Base-by-base conservation (phyloP, 2,329 filamentous ascomycete genomes). In the Sphaceloma murrayae region DNA sequence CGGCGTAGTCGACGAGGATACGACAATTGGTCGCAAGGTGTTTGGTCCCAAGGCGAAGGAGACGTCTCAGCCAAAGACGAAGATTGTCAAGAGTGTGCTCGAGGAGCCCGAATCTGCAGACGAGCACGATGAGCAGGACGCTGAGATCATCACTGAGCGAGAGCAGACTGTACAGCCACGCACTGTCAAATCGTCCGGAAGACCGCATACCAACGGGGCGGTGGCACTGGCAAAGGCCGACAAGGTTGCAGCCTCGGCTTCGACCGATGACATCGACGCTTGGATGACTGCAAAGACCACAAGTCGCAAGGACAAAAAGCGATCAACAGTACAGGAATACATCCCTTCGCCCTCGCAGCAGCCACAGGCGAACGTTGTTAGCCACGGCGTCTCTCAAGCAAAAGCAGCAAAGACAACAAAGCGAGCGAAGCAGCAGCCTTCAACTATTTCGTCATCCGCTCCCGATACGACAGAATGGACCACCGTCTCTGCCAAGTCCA, bases 11-110 rank as follows among this genome's bases (percentile, higher is more conserved):
- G 67, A 70, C 32, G 75, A 76, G 24, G 71, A 73, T 36, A 63
- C 66, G 3, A 69, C 81, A 48, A 66, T 81, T 40, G 88, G 88
- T 9, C 78, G 89, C 49, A 73, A 77, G 50, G 74, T 73, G 39
- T 89, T 80, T 54, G 83, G 82, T 17, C 74, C 72, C n/a, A 58
- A 56, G 27, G 51, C 53, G 16, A 66, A 54, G 42, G 56, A 56
- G 19, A 49, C 49, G 31, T 46, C 54, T 38, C 54, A 59, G 13
- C 54, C 62, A 8, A 56, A 54, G 33, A 45, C 51, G 6, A 54
- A 55, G 24, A 31, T 31, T 5, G 31, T 39, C 32, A 58, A 63
- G 39, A 72, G 68, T 49, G 78, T 81, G 51, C 77, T 81, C 45
- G 78, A 82, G 56, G 77, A 80, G 52, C 67, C 65, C n/a, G 58